phyloP scores from a whole-genome alignment of 768 basidiomycete species.

The Kockovaella imperatae region DNA sequence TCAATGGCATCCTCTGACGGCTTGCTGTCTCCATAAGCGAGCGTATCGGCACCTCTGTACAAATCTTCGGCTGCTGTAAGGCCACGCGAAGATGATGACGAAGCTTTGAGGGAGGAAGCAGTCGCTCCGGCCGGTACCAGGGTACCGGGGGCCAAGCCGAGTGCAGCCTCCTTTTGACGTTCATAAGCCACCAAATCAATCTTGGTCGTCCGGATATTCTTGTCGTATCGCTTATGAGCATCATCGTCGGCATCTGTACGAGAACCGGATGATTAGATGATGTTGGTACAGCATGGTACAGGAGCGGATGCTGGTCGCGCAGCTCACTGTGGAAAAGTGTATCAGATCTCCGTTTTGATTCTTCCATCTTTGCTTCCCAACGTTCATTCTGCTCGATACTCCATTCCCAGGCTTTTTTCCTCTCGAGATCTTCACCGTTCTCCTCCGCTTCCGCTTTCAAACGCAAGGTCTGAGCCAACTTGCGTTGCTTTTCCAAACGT shows the following conservation, averaged over 20 bases:
- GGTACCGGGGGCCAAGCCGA: slow-evolving; percentile 66
- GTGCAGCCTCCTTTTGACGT: slow-evolving; percentile 74
- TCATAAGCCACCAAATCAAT: slow-evolving; percentile 82
- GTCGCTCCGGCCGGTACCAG: slow-evolving; percentile 48
- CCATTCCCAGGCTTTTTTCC: slow-evolving; percentile 90
- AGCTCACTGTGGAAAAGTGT: slow-evolving; percentile 68
- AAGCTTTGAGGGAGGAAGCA: slow-evolving; percentile 7
- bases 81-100: slow-evolving; percentile 40
- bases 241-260: slow-evolving; percentile 76
- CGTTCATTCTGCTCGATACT: slow-evolving; percentile 90
- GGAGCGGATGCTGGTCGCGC: too few species aligned
- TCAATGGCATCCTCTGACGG: slow-evolving; percentile 94
- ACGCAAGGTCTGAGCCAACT: slow-evolving; percentile 77
- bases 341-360: slow-evolving; percentile 68
- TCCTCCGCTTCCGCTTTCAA: slow-evolving; percentile 83
- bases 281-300: too few species aligned
- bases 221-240: slow-evolving; percentile 82
- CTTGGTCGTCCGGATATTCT: slow-evolving; percentile 78
- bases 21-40: slow-evolving; percentile 90
- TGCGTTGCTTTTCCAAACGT: slow-evolving; percentile 79
- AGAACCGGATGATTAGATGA: background rate
- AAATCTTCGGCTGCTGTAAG: slow-evolving; percentile 59
- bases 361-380: slow-evolving; percentile 71
- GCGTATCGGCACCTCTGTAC: slow-evolving; percentile 86
- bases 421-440: slow-evolving; percentile 80